Conservation (phyloP, 345 rosid species). For the Euphorbia lathyris region DNA sequence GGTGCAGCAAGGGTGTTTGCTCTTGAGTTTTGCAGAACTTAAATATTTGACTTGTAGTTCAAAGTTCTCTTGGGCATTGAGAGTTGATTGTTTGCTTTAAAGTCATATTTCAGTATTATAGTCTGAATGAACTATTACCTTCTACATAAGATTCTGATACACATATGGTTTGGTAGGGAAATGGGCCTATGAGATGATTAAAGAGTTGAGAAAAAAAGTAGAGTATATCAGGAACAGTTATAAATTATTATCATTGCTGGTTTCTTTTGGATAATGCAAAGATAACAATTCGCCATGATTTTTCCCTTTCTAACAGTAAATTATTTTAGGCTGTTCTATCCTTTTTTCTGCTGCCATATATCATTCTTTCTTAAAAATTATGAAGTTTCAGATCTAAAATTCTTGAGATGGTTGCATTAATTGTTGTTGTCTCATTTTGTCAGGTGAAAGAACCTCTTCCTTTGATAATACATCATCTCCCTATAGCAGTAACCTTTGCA, state of each 20-base stretch:
- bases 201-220: not conserved
- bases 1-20: too few species aligned
- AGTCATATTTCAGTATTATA: not conserved
- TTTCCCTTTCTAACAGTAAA: not conserved
- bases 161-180: not conserved
- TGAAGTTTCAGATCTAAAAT: not conserved
- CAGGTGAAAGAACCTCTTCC: conserved; percentile 88
- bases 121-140: not conserved
- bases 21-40: too few species aligned
- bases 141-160: not conserved
- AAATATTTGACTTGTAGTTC: not conserved
- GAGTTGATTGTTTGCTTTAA: not conserved
- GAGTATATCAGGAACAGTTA: not conserved
- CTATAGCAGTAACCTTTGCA: conserved; percentile 89
- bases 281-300: not conserved
- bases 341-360: not conserved
- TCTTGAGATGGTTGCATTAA: not conserved
- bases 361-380: not conserved
- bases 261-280: too few species aligned
- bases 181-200: not conserved
- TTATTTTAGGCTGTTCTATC: conserved; percentile 1
- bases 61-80: not conserved
- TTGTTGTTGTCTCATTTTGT: conserved; percentile 5
- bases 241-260: too few species aligned
- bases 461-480: conserved; percentile 90